Evolutionary conservation across 2,329 filamentous ascomycete genomes (phyloP).

Genomic region (Cladophialophora exuberans): DNA sequence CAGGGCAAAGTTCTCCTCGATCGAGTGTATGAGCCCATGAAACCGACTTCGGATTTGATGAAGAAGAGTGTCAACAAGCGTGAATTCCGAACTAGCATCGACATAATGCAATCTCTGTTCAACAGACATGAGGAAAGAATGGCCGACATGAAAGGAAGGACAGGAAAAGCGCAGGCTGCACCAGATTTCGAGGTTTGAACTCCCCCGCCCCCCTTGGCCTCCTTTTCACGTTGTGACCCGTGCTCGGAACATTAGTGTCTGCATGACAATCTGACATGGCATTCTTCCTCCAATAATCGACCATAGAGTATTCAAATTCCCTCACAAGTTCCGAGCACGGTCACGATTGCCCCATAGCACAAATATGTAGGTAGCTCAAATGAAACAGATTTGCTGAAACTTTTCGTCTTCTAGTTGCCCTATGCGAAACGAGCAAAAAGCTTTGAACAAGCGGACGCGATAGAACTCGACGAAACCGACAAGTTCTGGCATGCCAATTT

Average conservation of each 20-base stretch:
- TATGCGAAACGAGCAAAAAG: constrained; percentile 79
- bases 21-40: constrained; percentile 41
- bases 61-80: constrained; percentile 45
- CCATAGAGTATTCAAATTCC: too few species aligned
- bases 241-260: too few species aligned
- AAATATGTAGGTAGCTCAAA: constrained; percentile 47
- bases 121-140: constrained; percentile 64
- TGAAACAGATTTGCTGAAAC: constrained; percentile 43
- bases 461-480: constrained; percentile 62
- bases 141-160: constrained; percentile 53
- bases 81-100: constrained; percentile 85
- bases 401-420: constrained; percentile 68
- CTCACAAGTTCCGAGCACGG: constrained; percentile 31
- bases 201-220: constrained; percentile 42
- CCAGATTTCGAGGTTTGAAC: constrained; percentile 89
- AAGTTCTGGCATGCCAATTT: constrained; percentile 71
- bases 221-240: constrained; percentile 19
- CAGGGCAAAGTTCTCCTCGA: constrained; percentile 62
- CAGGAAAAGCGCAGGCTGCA: constrained; percentile 54
- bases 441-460: constrained; percentile 56
- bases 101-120: constrained; percentile 94
- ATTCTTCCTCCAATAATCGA: too few species aligned
- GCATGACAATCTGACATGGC: too few species aligned
- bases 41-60: constrained; percentile 14
- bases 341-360: constrained; percentile 35